Conservation (phyloP, 768 basidiomycete species). For the Suillus brevipes region DNA sequence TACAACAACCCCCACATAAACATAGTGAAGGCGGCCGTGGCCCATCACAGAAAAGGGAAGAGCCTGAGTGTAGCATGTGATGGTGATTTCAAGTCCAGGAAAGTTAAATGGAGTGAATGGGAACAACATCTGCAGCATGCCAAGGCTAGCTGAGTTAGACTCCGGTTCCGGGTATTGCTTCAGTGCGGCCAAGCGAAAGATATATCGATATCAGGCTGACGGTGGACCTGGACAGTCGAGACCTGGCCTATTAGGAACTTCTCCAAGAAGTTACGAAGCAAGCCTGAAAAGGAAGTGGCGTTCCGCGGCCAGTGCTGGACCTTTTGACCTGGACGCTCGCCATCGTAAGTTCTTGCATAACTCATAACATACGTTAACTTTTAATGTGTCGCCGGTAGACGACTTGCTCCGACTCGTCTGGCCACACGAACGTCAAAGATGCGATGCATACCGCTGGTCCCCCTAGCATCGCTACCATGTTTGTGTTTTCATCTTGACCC, state of each 20-base stretch:
- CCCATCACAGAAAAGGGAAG: background rate
- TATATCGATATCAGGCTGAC: too few species aligned
- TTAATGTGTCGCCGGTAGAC: too few species aligned
- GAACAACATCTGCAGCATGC: too few species aligned
- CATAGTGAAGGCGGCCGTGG: background rate
- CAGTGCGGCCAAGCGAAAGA: background rate
- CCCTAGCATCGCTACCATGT: background rate
- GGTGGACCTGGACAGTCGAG: background rate
- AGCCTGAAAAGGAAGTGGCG: background rate
- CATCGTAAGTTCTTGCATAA: background rate
- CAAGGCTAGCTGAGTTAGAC: background rate
- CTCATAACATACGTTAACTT: too few species aligned
- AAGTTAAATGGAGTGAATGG: background rate
- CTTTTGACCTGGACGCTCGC: background rate
- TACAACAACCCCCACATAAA: background rate
- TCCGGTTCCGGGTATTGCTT: background rate
- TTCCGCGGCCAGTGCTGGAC: background rate
- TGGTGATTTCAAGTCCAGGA: too few species aligned
- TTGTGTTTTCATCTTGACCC: background rate
- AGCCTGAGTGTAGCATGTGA: too few species aligned
- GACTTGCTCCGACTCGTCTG: too few species aligned
- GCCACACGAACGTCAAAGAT: too few species aligned
- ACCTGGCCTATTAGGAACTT: background rate
- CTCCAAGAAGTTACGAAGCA: background rate
- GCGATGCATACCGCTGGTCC: too few species aligned